Base-by-base conservation (phyloP, 768 basidiomycete species). In the Xerocomellus intermedius region DNA sequence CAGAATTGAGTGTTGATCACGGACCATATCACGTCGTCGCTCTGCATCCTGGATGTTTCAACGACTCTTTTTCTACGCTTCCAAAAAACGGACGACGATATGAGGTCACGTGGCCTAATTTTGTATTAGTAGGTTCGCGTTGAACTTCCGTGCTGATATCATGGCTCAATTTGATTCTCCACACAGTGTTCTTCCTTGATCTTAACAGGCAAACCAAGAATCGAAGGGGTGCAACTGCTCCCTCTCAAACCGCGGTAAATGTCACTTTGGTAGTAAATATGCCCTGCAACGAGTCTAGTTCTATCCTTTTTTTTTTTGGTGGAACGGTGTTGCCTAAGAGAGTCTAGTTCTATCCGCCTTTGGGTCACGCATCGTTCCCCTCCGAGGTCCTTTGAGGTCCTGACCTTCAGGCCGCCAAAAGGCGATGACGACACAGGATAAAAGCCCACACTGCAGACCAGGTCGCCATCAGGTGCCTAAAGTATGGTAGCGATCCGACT, bases 21-120 rank as follows among this genome's bases (percentile, higher is more conserved):
- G 19, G 86, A 91, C 96, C 96, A 99, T 60, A 99, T 98, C 60
- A 98, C 90, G 75, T 98, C 96, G 89, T 99, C 96, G 74, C 87
- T 89, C 71, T 92, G 90, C 89, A 92, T 92, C 54, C 47, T 67
- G 46, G 30, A 37, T 12, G 24, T 5, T 56, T 32, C n/a, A 12
- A n/a, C 9, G 16, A n/a, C 8, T 5, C 14, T 16, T 35, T 35
- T 35, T 24, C 33, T 22, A 30, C 14, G 5, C 33, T 9, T 54
- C 22, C 24, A 17, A 43, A 17, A 43, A 43, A 49, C 52, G 49
- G 35, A 38, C 5, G 33, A 19, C 9, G 50, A 28, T 45, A 39
- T 17, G n/a, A 42, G 26, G 4, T 63, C 58, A 60, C 52, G 42
- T 66, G 59, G 55, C 35, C n/a, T 4, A 24, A 24, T 2, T 28